phyloP scores from a whole-genome alignment of 2,329 filamentous ascomycete species.

The Aspergillus vadensis region DNA sequence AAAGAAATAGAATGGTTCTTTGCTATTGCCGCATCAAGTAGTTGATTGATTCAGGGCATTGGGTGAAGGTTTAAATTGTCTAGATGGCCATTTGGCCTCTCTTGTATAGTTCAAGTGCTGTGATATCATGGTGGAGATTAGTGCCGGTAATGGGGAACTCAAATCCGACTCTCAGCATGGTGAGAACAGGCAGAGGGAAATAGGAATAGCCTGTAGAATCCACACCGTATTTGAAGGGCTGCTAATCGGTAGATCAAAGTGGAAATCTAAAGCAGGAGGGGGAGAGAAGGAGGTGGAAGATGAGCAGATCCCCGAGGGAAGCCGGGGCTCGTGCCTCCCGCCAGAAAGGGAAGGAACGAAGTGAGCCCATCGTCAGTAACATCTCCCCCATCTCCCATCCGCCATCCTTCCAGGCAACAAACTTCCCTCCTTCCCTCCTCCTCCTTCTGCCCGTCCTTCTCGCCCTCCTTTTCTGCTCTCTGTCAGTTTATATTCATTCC shows the following conservation, averaged over 20 bases:
- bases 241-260: too few species aligned
- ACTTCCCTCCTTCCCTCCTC: neutral
- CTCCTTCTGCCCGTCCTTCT: slow-evolving; percentile 12
- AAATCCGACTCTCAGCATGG: neutral
- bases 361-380: neutral
- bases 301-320: neutral
- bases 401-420: slow-evolving; percentile 12
- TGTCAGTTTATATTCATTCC: neutral
- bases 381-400: slow-evolving; percentile 7
- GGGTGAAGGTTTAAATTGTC: too few species aligned
- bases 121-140: slow-evolving; percentile 1
- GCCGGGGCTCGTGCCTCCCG: neutral
- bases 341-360: neutral
- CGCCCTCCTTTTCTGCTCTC: slow-evolving; percentile 5
- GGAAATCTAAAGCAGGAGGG: too few species aligned
- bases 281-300: too few species aligned
- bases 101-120: neutral
- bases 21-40: too few species aligned
- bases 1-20: too few species aligned
- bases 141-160: neutral
- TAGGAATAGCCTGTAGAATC: too few species aligned
- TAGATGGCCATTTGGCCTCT: too few species aligned
- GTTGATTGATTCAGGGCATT: too few species aligned
- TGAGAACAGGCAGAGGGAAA: too few species aligned
- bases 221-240: too few species aligned